phyloP scores from a whole-genome alignment of 2,329 filamentous ascomycete species.

The Fusarium albidum region DNA sequence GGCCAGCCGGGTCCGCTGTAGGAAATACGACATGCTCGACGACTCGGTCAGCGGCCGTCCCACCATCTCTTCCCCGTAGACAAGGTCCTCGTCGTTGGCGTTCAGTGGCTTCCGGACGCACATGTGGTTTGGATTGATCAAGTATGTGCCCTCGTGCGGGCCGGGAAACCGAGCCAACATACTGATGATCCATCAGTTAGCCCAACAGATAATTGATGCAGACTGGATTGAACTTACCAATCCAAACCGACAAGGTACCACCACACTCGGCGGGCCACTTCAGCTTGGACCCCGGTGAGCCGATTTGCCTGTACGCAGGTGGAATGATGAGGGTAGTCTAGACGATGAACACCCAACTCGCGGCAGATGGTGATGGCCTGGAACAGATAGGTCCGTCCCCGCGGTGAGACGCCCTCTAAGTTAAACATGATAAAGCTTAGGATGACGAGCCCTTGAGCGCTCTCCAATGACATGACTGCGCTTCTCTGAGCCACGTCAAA shows the following conservation, averaged over 20 bases:
- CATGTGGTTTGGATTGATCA: slow-evolving; percentile 50
- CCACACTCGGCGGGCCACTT: slow-evolving; percentile 53
- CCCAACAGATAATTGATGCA: background rate
- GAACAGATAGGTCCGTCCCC: slow-evolving; percentile 23
- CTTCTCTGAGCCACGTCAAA: slow-evolving; percentile 46
- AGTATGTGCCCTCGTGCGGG: slow-evolving; percentile 47
- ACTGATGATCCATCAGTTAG: slow-evolving; percentile 39
- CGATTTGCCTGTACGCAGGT: slow-evolving; percentile 32
- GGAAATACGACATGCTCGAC: slow-evolving; percentile 48
- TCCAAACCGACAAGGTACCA: slow-evolving; percentile 54
- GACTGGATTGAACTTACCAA: slow-evolving; percentile 43
- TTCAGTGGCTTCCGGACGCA: slow-evolving; percentile 49
- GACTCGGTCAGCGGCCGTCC: slow-evolving; percentile 42
- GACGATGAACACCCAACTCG: slow-evolving; percentile 48
- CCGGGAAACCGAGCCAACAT: slow-evolving; percentile 48
- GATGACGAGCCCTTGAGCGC: slow-evolving; percentile 48
- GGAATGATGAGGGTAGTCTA: slow-evolving; percentile 45
- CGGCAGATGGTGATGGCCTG: slow-evolving; percentile 32
- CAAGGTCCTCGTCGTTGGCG: slow-evolving; percentile 48
- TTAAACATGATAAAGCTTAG: slow-evolving; percentile 50
- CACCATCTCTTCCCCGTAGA: slow-evolving; percentile 39
- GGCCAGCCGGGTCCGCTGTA: slow-evolving; percentile 49
- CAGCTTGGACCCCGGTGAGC: slow-evolving; percentile 39
- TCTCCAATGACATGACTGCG: slow-evolving; percentile 43
- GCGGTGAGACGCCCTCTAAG: slow-evolving; percentile 38